Percentiles rank a stretch among this genome's conserved stretches.
These are phyloP conservation scores for Suhomyces anneliseae DNA, from an alignment of 1,139 yeast genomes.

Conservation along the genomic window DNA sequence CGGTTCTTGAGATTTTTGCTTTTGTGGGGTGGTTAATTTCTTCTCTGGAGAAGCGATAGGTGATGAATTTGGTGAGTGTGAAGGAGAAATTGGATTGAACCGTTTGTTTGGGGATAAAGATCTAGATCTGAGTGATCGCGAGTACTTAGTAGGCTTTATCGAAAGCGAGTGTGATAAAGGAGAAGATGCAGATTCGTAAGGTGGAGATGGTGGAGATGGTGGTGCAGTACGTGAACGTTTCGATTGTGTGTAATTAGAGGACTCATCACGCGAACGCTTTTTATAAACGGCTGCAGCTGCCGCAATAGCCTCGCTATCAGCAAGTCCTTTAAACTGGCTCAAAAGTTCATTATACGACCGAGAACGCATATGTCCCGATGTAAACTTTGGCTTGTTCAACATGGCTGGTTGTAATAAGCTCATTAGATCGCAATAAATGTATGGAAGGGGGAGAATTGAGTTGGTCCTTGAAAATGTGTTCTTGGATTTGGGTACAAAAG, in stretches of 20 bases:
- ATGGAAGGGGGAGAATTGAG: neutral
- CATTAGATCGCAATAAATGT: constrained; percentile 8
- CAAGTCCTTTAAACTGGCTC: constrained; percentile 25
- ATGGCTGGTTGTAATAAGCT: constrained; percentile 22
- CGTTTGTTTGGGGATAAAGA: constrained; percentile 37
- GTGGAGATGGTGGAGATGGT: constrained; percentile 40
- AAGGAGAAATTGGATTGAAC: constrained; percentile 32
- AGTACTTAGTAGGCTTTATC: constrained; percentile 10
- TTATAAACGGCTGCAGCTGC: constrained; percentile 13
- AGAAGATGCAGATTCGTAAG: constrained; percentile 20
- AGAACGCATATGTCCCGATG: constrained; percentile 36
- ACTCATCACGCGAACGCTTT: constrained; percentile 29
- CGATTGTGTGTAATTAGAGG: constrained; percentile 7
- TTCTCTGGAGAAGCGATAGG: constrained; percentile 20
- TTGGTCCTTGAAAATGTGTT: neutral
- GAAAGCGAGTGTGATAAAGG: constrained; percentile 3
- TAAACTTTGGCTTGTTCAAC: constrained; percentile 33
- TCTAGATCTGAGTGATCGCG: constrained; percentile 25
- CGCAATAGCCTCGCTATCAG: constrained; percentile 8
- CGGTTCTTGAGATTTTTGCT: neutral
- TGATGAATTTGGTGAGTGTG: constrained; percentile 30
- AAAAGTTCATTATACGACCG: constrained; percentile 34
- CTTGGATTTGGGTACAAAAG: neutral
- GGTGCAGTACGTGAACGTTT: constrained; percentile 56
- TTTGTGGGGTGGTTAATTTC: neutral